Base-by-base conservation (phyloP, 495 filamentous ascomycete genomes). In the Tuber microsphaerosporum region DNA sequence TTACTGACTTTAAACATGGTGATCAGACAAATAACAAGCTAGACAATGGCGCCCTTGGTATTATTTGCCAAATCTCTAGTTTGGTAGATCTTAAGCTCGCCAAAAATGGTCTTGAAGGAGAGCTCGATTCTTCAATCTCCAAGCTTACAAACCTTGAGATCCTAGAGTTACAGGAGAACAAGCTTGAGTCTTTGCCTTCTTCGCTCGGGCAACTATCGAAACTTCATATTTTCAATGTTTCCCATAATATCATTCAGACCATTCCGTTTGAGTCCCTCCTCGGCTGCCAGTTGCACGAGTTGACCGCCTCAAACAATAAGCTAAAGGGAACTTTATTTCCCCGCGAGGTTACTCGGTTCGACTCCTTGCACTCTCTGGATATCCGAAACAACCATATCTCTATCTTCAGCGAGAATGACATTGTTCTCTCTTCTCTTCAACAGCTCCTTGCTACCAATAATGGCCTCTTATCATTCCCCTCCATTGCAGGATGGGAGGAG, bases 81-180 rank as follows among this genome's bases (percentile, higher is more conserved):
- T 85, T 99, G 37, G 87, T 89, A 41, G 94, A 97, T 76, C 85
- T 99, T 12, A 94, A 91, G 79, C 85, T 99, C 2, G 90, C 90
- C 20, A 91, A 93, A 42, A 98, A 98, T 77, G 84, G 87, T 12
- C 82, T 99, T 8, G 84, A 89, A 56, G 94, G 92, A 10, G 80
- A 86, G 6, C 84, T 97, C 9, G 85, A 89, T 74, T 73, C 86
- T 2, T 84, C 85, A 46, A 86, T 97, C 69, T 81, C 85, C 31
- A 86, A 85, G 43, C 84, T 98, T 70, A 81, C 80, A 43, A 88
- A 90, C 37, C 85, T 99, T 8, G 94, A 97, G 80, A 85, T 88
- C 51, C 86, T 98, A 19, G 94, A 97, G 76, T 75, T 99, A 1
- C 91, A 92, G 71, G 87, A 88, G 22, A 99, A 99, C 83, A 87